phyloP scores from a whole-genome alignment of 2,329 filamentous ascomycete genomes.

The Aureobasidium leucospermi region DNA sequence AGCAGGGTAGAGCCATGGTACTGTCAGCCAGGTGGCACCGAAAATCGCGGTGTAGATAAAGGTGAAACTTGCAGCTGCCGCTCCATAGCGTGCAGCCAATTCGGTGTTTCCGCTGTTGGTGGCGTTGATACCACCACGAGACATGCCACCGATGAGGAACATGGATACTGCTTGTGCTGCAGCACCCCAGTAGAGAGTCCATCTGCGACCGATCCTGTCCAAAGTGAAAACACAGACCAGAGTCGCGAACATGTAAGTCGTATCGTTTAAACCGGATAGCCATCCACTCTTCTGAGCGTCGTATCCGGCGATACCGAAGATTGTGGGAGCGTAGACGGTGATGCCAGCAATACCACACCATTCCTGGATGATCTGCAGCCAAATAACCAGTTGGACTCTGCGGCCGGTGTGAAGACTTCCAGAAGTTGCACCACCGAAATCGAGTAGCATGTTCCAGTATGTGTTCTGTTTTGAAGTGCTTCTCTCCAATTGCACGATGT shows the following conservation, averaged over 20 bases:
- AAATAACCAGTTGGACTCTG: conserved; percentile 32
- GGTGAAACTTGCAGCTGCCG: conserved; percentile 61
- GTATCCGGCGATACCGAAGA: conserved; percentile 29
- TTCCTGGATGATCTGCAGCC: conserved; percentile 35
- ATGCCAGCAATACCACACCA: conserved; percentile 30
- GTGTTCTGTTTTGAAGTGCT: conserved; percentile 26
- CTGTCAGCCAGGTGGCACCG: conserved; percentile 55
- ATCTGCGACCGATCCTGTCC: conserved; percentile 28
- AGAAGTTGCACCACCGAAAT: conserved; percentile 18
- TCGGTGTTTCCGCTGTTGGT: conserved; percentile 19
- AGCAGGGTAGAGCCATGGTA: conserved; percentile 45
- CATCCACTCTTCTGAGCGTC: conserved; percentile 32
- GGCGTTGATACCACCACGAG: conserved; percentile 23
- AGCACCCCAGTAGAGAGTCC: conserved; percentile 30
- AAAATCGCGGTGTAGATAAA: conserved; percentile 62
- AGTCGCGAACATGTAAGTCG: conserved; percentile 29
- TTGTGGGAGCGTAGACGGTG: conserved; percentile 31
- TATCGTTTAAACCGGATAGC: conserved; percentile 35
- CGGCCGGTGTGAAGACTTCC: conserved; percentile 29
- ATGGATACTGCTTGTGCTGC: conserved; percentile 28
- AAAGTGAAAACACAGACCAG: conserved; percentile 31
- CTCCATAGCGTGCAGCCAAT: conserved; percentile 32
- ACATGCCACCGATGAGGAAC: conserved; percentile 28
- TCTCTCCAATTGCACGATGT: conserved; percentile 53
- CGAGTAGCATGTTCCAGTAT: conserved; percentile 29